phyloP scores from a whole-genome alignment of 108 stramenopile genomes.

The Cylindrotheca fusiformis region DNA sequence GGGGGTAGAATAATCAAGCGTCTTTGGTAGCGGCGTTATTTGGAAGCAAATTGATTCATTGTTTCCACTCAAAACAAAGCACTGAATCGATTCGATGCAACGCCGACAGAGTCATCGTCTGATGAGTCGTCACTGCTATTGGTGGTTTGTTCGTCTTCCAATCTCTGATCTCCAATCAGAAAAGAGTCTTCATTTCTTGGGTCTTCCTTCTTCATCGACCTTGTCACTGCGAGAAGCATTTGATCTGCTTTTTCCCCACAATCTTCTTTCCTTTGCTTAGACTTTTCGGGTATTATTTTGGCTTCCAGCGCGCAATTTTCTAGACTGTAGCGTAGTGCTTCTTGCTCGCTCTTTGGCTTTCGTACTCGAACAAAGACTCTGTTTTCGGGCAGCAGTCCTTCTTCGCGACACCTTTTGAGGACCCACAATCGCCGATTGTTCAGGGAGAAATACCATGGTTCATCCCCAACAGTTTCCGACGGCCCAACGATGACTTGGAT shows the following conservation, averaged over 20 bases:
- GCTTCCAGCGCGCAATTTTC: conserved; percentile 64
- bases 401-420: conserved; percentile 76
- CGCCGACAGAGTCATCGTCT: neutral
- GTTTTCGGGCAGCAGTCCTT: conserved; percentile 53
- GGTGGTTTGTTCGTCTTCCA: neutral
- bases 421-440: conserved; percentile 93
- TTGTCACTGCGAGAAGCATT: neutral
- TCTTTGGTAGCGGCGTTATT: too few species aligned
- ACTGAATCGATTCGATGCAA: conserved; percentile 16
- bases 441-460: conserved; percentile 85
- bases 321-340: conserved; percentile 60
- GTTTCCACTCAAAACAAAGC: conserved; percentile 8
- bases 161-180: neutral
- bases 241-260: neutral
- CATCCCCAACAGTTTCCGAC: conserved; percentile 24
- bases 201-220: neutral
- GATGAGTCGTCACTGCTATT: conserved; percentile 10
- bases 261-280: neutral
- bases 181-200: neutral
- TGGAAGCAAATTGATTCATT: too few species aligned
- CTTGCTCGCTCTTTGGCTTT: conserved; percentile 55
- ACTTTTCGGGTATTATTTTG: conserved; percentile 22
- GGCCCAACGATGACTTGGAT: conserved; percentile 86
- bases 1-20: too few species aligned
- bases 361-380: conserved; percentile 65